Conservation (phyloP, 768 basidiomycete genomes). For the Amanita molliuscula region DNA sequence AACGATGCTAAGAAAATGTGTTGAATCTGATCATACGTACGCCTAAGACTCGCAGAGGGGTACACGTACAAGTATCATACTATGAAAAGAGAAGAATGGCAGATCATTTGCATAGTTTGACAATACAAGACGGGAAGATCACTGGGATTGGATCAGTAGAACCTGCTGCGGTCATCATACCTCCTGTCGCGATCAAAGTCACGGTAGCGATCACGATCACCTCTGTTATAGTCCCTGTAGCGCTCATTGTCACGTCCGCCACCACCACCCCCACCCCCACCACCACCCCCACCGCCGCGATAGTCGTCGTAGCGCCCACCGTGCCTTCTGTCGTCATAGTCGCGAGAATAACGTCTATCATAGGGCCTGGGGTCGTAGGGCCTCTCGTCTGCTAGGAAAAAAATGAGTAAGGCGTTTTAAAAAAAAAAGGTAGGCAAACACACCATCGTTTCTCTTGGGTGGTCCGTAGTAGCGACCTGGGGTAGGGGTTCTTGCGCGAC, state of each 20-base stretch:
- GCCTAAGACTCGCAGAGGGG: neutral
- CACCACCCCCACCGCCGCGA: conserved; percentile 38
- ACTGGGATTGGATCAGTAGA: conserved; percentile 4
- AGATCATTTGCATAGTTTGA: neutral
- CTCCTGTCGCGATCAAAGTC: conserved; percentile 16
- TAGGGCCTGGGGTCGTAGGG: conserved; percentile 91
- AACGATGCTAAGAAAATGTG: too few species aligned
- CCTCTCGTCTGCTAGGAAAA: conserved; percentile 50
- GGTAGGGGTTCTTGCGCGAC: conserved; percentile 84
- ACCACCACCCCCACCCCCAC: conserved; percentile 35
- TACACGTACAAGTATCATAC: neutral
- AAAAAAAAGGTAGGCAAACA: conserved; percentile 14
- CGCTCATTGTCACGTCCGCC: conserved; percentile 20
- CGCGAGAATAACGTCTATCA: conserved; percentile 75
- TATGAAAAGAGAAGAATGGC: neutral
- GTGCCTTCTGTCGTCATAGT: conserved; percentile 46
- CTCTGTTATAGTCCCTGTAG: conserved; percentile 6
- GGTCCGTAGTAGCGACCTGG: conserved; percentile 94
- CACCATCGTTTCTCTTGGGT: conserved; percentile 68
- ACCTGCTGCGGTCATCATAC: conserved; percentile 27
- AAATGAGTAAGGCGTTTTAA: conserved; percentile 7
- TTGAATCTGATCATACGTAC: neutral
- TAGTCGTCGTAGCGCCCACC: conserved; percentile 30
- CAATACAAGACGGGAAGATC: neutral
- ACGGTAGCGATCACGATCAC: conserved; percentile 19